phyloP scores from a whole-genome alignment of 345 rosid species.

The Streptanthus diversifolius region DNA sequence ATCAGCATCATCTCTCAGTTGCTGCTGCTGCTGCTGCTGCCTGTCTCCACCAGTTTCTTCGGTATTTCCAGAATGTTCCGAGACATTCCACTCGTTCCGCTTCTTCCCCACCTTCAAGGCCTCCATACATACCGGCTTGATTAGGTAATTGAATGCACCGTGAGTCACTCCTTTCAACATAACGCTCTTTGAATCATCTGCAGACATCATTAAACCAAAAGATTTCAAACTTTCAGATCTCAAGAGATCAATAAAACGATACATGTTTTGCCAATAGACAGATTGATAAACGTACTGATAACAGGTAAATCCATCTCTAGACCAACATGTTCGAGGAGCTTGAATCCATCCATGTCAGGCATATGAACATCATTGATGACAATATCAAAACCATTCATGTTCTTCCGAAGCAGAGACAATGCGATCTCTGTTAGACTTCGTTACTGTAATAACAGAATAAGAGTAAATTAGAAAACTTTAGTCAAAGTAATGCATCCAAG shows the following conservation, averaged over 20 bases:
- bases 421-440: constrained; percentile 67
- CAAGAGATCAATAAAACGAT: neutral
- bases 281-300: constrained; percentile 48
- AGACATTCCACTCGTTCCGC: constrained; percentile 48
- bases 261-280: neutral
- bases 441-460: constrained; percentile 55
- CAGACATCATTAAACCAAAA: constrained; percentile 78
- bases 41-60: constrained; percentile 49
- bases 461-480: neutral
- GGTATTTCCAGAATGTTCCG: constrained; percentile 57
- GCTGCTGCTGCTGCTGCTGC: constrained; percentile 39
- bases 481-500: neutral
- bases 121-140: constrained; percentile 69
- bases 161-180: constrained; percentile 77
- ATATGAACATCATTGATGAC: constrained; percentile 85
- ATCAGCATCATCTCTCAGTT: constrained; percentile 50
- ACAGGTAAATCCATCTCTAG: constrained; percentile 89
- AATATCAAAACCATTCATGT: constrained; percentile 58
- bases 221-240: neutral
- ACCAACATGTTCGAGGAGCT: constrained; percentile 65
- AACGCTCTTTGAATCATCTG: constrained; percentile 63
- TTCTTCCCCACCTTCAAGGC: constrained; percentile 66
- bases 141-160: constrained; percentile 76
- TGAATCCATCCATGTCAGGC: constrained; percentile 90
- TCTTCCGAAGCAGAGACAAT: constrained; percentile 47